A percentile compares a stretch with the other conserved stretches of the same genome.
Conservation (phyloP, 2,329 filamentous ascomycete genomes). For the Zelopaecilomyces penicillatus region DNA sequence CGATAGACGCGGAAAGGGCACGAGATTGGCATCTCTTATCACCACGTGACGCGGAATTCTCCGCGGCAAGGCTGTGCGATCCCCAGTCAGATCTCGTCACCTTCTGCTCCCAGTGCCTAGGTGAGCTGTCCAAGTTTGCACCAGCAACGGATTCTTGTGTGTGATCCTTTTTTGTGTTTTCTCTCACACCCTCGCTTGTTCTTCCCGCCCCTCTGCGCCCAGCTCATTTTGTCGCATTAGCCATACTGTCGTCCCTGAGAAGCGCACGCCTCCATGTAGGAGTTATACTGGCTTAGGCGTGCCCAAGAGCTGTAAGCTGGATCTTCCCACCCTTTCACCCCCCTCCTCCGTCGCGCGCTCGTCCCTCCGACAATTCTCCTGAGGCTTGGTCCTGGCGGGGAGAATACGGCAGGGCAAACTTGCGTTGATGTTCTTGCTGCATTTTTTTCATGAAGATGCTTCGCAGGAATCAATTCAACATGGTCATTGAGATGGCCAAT, state of each 20-base stretch:
- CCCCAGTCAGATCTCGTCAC: slow-evolving; percentile 25
- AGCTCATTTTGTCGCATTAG: neutral
- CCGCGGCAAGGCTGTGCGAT: slow-evolving; percentile 20
- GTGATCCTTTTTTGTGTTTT: slow-evolving; percentile 1
- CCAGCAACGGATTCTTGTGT: slow-evolving; percentile 10
- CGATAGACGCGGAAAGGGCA: no score
- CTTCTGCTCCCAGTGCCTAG: slow-evolving; percentile 21
- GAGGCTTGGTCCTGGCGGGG: slow-evolving; percentile 1
- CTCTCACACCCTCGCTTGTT: neutral
- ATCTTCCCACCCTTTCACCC: slow-evolving; percentile 9
- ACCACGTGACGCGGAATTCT: slow-evolving; percentile 26
- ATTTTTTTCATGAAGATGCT: no score
- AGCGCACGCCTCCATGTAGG: slow-evolving; percentile 27
- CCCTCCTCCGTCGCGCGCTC: slow-evolving; percentile 17
- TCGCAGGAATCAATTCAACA: neutral
- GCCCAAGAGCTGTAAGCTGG: slow-evolving; percentile 27
- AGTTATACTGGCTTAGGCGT: slow-evolving; percentile 20
- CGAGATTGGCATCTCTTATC: slow-evolving; percentile 16
- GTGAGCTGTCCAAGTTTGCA: slow-evolving; percentile 30
- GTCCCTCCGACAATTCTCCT: slow-evolving; percentile 4
- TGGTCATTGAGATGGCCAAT: neutral
- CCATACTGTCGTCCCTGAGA: slow-evolving; percentile 2
- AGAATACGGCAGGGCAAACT: neutral
- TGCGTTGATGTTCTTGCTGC: neutral
- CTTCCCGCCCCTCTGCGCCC: no score